Evolutionary conservation across 331 rosid species (phyloP).

Genomic region (Rhamnella rubrinervis): DNA sequence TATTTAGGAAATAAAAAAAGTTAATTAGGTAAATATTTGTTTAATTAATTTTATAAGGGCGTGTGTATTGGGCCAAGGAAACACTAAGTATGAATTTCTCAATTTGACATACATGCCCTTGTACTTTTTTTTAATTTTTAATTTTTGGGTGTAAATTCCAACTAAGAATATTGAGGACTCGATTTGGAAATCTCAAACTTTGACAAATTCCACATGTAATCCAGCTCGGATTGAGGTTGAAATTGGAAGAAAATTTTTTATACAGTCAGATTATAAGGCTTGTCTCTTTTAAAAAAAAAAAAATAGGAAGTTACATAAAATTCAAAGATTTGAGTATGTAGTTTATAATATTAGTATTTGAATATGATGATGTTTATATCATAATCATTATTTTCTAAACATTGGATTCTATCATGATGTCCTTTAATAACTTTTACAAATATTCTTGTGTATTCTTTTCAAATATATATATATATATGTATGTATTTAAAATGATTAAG

Average conservation of each 20-base stretch:
- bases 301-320: too few species aligned
- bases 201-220: slow-evolving; percentile 3
- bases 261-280: neutral
- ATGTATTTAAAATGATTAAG: too few species aligned
- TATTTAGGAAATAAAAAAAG: neutral
- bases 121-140: slow-evolving; percentile 1
- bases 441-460: too few species aligned
- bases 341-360: too few species aligned
- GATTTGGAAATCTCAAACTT: neutral
- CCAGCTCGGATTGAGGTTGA: slow-evolving; percentile 4
- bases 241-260: too few species aligned
- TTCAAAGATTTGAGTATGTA: too few species aligned
- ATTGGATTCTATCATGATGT: too few species aligned
- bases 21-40: slow-evolving; percentile 23
- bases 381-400: too few species aligned
- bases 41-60: neutral
- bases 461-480: too few species aligned
- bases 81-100: slow-evolving; percentile 8
- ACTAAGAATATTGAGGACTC: neutral
- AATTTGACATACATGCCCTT: slow-evolving; percentile 33
- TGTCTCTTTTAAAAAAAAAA: neutral
- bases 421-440: too few species aligned
- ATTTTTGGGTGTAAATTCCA: neutral
- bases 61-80: slow-evolving; percentile 15
- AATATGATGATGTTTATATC: neutral